Percentiles rank a stretch among this genome's conserved stretches.
These are phyloP conservation scores for Cubamyces lactineus DNA, from an alignment of 768 basidiomycete species.

Conservation along the genomic window DNA sequence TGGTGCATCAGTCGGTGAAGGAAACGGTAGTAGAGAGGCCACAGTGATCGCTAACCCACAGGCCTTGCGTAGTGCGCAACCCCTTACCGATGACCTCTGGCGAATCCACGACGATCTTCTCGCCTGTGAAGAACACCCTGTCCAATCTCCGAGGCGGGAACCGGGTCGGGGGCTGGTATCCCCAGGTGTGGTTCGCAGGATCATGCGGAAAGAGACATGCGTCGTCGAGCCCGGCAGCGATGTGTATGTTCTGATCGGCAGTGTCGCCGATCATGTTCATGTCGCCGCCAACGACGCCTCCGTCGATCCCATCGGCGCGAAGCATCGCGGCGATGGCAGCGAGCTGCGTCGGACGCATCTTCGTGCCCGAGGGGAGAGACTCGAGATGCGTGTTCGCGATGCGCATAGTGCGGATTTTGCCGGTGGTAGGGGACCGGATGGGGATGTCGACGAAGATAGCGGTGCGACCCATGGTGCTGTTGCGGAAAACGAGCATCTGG, in stretches of 20 bases:
- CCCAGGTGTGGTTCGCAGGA: constrained; percentile 64
- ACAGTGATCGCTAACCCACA: constrained; percentile 71
- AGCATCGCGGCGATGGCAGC: constrained; percentile 53
- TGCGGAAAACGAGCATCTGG: constrained; percentile 55
- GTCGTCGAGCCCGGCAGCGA: constrained; percentile 55
- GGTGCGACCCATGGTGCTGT: constrained; percentile 53
- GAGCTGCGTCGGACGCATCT: constrained; percentile 51
- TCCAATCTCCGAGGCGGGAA: constrained; percentile 63
- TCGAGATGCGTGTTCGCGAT: constrained; percentile 79
- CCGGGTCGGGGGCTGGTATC: constrained; percentile 54
- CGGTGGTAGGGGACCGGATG: constrained; percentile 39
- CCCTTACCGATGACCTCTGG: constrained; percentile 62
- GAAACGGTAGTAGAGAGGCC: constrained; percentile 51
- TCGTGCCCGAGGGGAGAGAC: constrained; percentile 52
- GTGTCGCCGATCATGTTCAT: constrained; percentile 64
- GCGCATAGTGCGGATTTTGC: constrained; percentile 49
- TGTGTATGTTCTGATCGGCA: constrained; percentile 47
- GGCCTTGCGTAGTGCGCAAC: constrained; percentile 43
- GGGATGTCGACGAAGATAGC: constrained; percentile 62
- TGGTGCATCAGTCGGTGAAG: neutral
- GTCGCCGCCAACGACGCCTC: constrained; percentile 70
- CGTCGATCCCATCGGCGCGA: constrained; percentile 48
- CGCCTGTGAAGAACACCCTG: constrained; percentile 60
- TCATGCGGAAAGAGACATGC: constrained; percentile 50
- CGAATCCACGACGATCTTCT: constrained; percentile 54